These are phyloP conservation scores for Simplicillium sp. DNA, from an alignment of 2,329 filamentous ascomycete species.

Conservation along the genomic window DNA sequence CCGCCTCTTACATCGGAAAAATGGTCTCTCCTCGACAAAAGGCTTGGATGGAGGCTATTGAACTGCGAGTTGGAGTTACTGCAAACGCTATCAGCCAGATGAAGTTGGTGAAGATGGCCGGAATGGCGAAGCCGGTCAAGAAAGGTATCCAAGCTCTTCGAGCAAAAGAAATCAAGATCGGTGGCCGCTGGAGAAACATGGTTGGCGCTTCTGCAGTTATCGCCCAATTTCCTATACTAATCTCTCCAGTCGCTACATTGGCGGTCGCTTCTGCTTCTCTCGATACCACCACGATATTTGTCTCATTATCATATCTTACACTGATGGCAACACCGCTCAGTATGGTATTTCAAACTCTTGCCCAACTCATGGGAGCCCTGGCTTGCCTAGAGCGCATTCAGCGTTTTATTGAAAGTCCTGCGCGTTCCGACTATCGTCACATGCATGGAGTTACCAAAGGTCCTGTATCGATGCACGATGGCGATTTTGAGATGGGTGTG, in stretches of 20 bases:
- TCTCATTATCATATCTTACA: conserved; percentile 15
- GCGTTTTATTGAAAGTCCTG: not conserved
- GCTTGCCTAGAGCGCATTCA: conserved; percentile 1
- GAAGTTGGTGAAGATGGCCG: conserved; percentile 5
- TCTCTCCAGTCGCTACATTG: conserved; percentile 12
- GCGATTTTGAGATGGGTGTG: not conserved
- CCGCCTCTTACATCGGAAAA: conserved; percentile 2
- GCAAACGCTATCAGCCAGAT: conserved; percentile 1
- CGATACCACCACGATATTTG: conserved; percentile 11
- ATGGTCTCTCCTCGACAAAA: not conserved
- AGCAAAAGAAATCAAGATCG: conserved; percentile 9
- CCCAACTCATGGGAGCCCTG: not conserved
- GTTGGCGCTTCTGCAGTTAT: conserved; percentile 8
- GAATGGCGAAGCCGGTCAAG: conserved; percentile 6
- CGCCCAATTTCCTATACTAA: conserved; percentile 12
- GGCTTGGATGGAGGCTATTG: conserved; percentile 5
- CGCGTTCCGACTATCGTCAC: not conserved
- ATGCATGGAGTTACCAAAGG: not conserved
- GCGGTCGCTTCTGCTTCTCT: conserved; percentile 9
- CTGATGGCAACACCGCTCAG: conserved; percentile 16
- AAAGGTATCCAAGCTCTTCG: conserved; percentile 8
- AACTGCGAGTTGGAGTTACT: conserved; percentile 3
- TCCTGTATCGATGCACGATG: not conserved
- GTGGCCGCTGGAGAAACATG: conserved; percentile 8
- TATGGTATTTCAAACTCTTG: conserved; percentile 12